These are phyloP conservation scores for Phytopythium cucurbitacearum DNA, from an alignment of 352 stramenopile genomes.

Conservation along the genomic window DNA sequence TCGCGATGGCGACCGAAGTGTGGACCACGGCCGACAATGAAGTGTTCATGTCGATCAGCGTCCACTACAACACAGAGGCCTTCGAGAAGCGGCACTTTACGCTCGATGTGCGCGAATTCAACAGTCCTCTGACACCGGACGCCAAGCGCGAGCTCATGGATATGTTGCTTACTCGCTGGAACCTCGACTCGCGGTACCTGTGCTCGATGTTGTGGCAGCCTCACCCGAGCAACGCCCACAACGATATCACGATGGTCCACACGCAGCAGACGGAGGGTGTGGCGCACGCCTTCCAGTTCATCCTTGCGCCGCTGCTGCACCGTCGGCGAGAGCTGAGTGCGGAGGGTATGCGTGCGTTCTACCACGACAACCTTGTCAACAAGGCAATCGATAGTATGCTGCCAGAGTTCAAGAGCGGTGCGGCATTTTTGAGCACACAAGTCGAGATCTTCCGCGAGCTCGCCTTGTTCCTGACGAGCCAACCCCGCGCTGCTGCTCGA, in stretches of 20 bases:
- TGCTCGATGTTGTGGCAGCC: constrained; percentile 47
- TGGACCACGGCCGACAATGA: constrained; percentile 40
- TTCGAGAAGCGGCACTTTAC: constrained; percentile 43
- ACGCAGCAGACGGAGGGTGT: constrained; percentile 36
- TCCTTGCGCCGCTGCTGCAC: constrained; percentile 37
- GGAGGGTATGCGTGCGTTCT: constrained; percentile 34
- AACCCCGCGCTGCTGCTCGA: constrained; percentile 33
- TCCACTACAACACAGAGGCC: constrained; percentile 38
- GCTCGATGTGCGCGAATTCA: constrained; percentile 40
- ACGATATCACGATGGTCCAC: constrained; percentile 13
- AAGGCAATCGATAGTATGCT: constrained; percentile 26
- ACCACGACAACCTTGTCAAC: constrained; percentile 44
- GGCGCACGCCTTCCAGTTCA: constrained; percentile 37
- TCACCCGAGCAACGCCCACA: constrained; percentile 13
- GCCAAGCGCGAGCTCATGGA: constrained; percentile 38
- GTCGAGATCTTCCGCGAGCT: constrained; percentile 35
- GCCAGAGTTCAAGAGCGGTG: constrained; percentile 25
- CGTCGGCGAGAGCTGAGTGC: constrained; percentile 22
- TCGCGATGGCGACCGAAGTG: constrained; percentile 39
- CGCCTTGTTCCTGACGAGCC: constrained; percentile 40
- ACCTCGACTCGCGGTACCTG: constrained; percentile 39
- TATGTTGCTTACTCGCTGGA: constrained; percentile 35
- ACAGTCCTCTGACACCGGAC: constrained; percentile 29
- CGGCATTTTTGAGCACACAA: constrained; percentile 29
- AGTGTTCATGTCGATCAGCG: constrained; percentile 42